Evolutionary conservation across 192 early-diverging fungal genomes (phyloP).

Genomic region (Podila epicladia): DNA sequence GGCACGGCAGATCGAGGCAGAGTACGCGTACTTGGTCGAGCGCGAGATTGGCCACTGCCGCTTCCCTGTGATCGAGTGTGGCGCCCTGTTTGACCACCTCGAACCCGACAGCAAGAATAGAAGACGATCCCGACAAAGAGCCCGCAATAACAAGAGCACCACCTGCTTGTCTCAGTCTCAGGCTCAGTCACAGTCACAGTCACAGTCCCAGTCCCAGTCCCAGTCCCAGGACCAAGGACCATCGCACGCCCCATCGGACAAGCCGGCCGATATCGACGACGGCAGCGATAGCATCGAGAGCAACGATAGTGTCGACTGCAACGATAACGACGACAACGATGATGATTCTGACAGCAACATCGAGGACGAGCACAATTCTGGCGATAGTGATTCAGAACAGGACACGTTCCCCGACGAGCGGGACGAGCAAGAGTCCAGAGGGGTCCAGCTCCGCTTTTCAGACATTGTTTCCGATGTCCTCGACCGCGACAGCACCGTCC

Average conservation of each 20-base stretch:
- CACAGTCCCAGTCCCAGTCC: too few species aligned
- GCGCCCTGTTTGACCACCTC: conserved; percentile 56
- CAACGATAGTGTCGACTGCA: not conserved
- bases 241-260: too few species aligned
- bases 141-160: not conserved
- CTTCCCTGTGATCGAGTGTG: conserved; percentile 50
- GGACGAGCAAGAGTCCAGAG: conserved; percentile 33
- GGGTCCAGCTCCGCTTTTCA: conserved; percentile 60
- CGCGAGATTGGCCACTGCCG: conserved; percentile 31
- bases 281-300: not conserved
- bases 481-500: conserved; percentile 58
- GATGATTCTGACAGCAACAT: not conserved
- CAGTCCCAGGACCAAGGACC: too few species aligned
- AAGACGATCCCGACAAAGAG: not conserved
- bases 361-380: too few species aligned
- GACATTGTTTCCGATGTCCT: conserved; percentile 63
- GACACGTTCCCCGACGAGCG: conserved; percentile 6
- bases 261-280: not conserved
- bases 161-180: too few species aligned
- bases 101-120: conserved; percentile 2
- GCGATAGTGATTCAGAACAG: not conserved
- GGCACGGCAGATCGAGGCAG: conserved; percentile 74
- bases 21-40: conserved; percentile 64
- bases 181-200: too few species aligned
- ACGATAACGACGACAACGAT: not conserved